Conservation (phyloP, 2,329 filamentous ascomycete species). For the Cadophora sp. region DNA sequence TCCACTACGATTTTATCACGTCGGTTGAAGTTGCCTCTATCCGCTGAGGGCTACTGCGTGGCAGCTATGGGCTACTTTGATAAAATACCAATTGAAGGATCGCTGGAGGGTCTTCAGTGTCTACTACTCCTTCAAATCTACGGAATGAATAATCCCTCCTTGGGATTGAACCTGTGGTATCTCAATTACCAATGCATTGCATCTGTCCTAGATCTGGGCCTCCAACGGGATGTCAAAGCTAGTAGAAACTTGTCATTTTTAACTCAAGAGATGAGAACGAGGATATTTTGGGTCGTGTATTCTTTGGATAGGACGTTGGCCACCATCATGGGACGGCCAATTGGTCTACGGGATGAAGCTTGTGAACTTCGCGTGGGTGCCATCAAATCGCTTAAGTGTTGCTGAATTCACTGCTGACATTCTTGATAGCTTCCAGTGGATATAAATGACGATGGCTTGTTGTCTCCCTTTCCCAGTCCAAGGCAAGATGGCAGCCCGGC, state of each 20-base stretch:
- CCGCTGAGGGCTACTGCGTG: slow-evolving; percentile 56
- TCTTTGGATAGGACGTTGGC: slow-evolving; percentile 58
- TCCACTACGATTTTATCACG: slow-evolving; percentile 54
- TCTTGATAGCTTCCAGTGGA: slow-evolving; percentile 35
- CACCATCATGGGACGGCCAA: slow-evolving; percentile 63
- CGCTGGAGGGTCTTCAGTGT: slow-evolving; percentile 57
- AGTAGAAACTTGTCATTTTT: slow-evolving; percentile 53
- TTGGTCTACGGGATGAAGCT: slow-evolving; percentile 61
- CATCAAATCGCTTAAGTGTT: no score
- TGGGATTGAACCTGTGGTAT: slow-evolving; percentile 59
- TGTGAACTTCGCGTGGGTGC: slow-evolving; percentile 56
- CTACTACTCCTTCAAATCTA: slow-evolving; percentile 56
- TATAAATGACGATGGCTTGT: slow-evolving; percentile 32
- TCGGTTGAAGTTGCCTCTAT: slow-evolving; percentile 52
- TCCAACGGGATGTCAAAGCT: slow-evolving; percentile 57
- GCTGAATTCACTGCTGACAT: background rate
- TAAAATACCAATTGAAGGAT: slow-evolving; percentile 55
- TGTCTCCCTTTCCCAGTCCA: background rate
- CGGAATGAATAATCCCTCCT: slow-evolving; percentile 57
- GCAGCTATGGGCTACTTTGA: slow-evolving; percentile 56
- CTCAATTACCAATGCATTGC: slow-evolving; percentile 62
- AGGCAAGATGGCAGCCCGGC: background rate
- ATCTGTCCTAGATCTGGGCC: slow-evolving; percentile 56
- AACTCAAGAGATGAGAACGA: slow-evolving; percentile 60
- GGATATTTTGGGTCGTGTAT: slow-evolving; percentile 62